Evolutionary conservation across 805 yeast genomes (phyloP).

Genomic region (Lipomyces japonicus): DNA sequence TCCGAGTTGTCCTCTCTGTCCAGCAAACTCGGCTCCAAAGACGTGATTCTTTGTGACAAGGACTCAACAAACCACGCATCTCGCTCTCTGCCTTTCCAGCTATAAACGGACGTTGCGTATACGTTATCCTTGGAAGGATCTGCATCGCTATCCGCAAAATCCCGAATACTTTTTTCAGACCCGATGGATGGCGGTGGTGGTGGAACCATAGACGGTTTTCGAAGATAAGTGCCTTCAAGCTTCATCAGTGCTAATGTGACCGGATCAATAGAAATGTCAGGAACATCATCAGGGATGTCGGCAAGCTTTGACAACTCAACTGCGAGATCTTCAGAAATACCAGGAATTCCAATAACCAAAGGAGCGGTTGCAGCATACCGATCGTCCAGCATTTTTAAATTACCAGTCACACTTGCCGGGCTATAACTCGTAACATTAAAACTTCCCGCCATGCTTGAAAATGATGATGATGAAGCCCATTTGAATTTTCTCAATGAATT

Average conservation of each 20-base stretch:
- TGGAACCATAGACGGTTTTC: conserved; percentile 15
- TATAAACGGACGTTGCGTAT: neutral
- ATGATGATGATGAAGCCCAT: conserved; percentile 7
- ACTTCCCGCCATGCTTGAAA: neutral
- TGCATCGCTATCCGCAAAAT: neutral
- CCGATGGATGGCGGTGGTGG: neutral
- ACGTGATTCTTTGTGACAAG: neutral
- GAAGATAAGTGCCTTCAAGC: conserved; percentile 60
- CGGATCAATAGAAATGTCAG: conserved; percentile 51
- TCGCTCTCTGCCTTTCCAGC: conserved; percentile 7
- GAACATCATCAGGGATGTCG: conserved; percentile 75
- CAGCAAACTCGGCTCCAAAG: neutral
- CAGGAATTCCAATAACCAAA: conserved; percentile 18
- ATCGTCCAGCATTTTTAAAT: neutral
- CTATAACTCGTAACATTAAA: conserved; percentile 2
- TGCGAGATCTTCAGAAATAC: conserved; percentile 22
- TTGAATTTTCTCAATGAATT: neutral
- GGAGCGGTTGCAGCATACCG: neutral
- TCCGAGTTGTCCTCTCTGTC: too few relatives aligned
- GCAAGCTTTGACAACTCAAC: conserved; percentile 63
- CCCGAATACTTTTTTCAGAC: neutral
- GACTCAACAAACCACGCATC: conserved; percentile 15
- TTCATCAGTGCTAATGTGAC: conserved; percentile 55
- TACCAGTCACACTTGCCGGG: neutral
- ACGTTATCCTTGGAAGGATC: neutral